Base-by-base conservation (phyloP, 345 rosid species). In the Gossypium bickii region DNA sequence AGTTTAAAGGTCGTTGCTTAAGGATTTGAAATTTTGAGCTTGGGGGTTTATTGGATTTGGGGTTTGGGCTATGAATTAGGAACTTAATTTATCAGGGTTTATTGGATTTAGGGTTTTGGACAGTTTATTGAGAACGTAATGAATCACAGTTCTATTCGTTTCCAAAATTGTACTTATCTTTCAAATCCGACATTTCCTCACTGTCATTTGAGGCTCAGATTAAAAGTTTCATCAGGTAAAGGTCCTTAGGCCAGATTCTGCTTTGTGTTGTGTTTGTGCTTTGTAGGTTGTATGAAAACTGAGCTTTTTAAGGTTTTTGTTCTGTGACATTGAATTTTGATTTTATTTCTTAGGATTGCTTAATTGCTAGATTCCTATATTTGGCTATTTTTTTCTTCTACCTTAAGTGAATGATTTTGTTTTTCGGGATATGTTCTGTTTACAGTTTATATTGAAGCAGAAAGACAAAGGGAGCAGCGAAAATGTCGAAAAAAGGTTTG, bases 401-500 rank as follows among this genome's bases (percentile, higher is more conserved):
- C 59, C 2, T 9, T 25, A 22, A 69, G 44, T 69, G 24, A 16
- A 2, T 25, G 18, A 7, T 24, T 47, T 47, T 17, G 7, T 45
- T 67, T 34, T 64, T 13, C 0, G n/a, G 70, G 67, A 43, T 18
- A 55, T 13, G 10, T 15, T 65, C 15, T 43, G 6, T 5, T 67
- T 67, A 56, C 25, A 45, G 63, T 56, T 56, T 22, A 56, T 9
- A 20, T 18, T 24, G 34, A 58, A 11, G 17, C 63, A 58, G 43
- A 57, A 47, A 68, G 65, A 38, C 59, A 25, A 13, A 20, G 15
- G 41, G 34, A 69, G 62, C 68, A 16, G 25, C 41, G 20, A 89
- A 75, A 49, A 95, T 95, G 99, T 90, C 99, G 64, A 77, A 87
- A n/a, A 93, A 85, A 77, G 99, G 98, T 65, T 93, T 93, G 83